Evolutionary conservation across 1,284 basidiomycete species (phyloP).

Genomic region (Bondarzewia mesenterica): DNA sequence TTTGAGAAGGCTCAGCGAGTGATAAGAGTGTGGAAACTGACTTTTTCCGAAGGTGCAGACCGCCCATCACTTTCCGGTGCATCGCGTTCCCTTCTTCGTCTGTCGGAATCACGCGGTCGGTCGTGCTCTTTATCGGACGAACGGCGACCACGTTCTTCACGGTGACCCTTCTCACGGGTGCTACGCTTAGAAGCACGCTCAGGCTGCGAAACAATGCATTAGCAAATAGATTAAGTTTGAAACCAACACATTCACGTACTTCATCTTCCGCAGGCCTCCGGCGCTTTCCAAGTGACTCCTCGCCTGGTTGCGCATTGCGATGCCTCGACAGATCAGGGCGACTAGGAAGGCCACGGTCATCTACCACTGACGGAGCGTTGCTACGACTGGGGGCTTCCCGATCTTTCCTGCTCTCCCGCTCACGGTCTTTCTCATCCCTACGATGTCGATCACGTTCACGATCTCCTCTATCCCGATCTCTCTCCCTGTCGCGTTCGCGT

Average conservation of each 20-base stretch:
- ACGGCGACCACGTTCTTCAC: constrained; percentile 61
- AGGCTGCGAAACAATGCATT: constrained; percentile 29
- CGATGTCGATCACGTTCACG: constrained; percentile 26
- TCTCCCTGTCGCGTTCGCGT: constrained; percentile 41
- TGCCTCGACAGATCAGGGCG: constrained; percentile 53
- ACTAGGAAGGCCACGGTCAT: constrained; percentile 46
- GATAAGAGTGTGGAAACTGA: constrained; percentile 21
- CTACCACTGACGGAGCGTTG: constrained; percentile 18
- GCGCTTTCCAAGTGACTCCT: constrained; percentile 60
- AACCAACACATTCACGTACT: constrained; percentile 32
- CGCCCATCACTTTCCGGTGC: constrained; percentile 34
- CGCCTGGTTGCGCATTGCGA: constrained; percentile 34
- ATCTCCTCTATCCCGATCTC: constrained; percentile 37
- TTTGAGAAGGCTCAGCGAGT: background rate
- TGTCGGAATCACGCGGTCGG: constrained; percentile 55
- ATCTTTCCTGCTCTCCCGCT: constrained; percentile 30
- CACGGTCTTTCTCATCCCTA: constrained; percentile 44
- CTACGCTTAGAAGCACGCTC: constrained; percentile 66
- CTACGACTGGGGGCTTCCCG: constrained; percentile 19
- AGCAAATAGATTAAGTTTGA: background rate
- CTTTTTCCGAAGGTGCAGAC: constrained; percentile 49
- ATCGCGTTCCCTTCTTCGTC: constrained; percentile 59
- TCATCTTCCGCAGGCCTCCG: constrained; percentile 60
- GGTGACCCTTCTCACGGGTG: constrained; percentile 66
- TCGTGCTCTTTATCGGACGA: constrained; percentile 53